Base-by-base conservation (phyloP, 2,329 filamentous ascomycete species). In the Cladorrhinum sp. region DNA sequence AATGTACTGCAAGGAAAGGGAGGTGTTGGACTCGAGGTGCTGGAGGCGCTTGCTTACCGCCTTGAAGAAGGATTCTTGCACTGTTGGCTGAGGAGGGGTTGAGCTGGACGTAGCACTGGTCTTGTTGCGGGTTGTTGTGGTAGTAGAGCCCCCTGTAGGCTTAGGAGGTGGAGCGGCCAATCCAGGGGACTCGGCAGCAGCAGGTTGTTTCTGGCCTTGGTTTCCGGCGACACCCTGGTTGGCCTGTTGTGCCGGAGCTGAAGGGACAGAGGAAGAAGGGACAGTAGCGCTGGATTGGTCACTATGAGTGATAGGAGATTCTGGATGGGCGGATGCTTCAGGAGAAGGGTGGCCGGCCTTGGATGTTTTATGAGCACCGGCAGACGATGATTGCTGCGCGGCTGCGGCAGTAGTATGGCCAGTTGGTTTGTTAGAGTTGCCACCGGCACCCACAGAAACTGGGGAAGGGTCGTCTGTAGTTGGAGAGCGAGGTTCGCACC, bases 41-140 rank as follows among this genome's bases (percentile, higher is more conserved):
- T 93, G 91, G 3, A 99, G 82, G 1, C 95, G 90, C 74, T 98
- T 98, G 64, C 93, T 92, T 8, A 98, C 89, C 3, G 92, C 91
- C 73, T 98, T 98, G 82, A 97, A 99, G 75, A 99, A 98, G 1
- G 91, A 95, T 72, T 99, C 95, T 74, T 99, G 95, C 1, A 96
- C 95, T 0, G 93, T 92, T 1, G 93, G 93, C 0, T 86, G 84
- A 1, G 89, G 75, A 1, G 82, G 74, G 7, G 81, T 72, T 1
- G 80, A 70, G 8, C 79, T 76, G 24, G 76, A 67, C 24, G 75
- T 66, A 53, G 74, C 61, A 68, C 66, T 77, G 59, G 74, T 77
- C 62, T 73, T 73, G 70, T 70, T 74, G 58, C 71, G 74, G 20
- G 67, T 62, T 8, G 66, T 62, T 7, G 72, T 67, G 29, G 68